Conservation (phyloP, 129 eudicot genomes). For the carrot (Daucus carota) region DNA sequence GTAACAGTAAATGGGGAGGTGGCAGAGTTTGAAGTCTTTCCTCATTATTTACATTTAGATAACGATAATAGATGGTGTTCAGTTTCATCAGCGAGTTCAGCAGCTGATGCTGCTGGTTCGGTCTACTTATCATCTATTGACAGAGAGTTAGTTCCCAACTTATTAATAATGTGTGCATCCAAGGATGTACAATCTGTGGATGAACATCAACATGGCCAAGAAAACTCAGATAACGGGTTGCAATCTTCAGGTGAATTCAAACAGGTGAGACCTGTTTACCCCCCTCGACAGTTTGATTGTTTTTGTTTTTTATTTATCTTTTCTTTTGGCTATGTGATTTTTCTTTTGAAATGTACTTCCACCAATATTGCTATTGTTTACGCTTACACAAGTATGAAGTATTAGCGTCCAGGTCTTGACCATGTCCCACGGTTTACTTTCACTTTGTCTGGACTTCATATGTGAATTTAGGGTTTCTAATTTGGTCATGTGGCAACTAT, state of each 20-base stretch:
- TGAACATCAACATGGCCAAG: constrained; percentile 31
- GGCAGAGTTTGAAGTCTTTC: constrained; percentile 79
- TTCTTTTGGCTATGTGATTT: neutral
- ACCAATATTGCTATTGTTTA: too few relatives aligned
- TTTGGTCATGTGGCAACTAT: too few relatives aligned
- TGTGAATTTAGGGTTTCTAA: too few relatives aligned
- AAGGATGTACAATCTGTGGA: constrained; percentile 34
- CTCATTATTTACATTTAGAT: constrained; percentile 67
- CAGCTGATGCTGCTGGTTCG: constrained; percentile 96
- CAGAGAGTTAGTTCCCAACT: constrained; percentile 79
- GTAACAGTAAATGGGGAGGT: constrained; percentile 80
- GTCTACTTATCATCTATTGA: constrained; percentile 75
- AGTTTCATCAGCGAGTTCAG: constrained; percentile 82
- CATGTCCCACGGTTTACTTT: too few relatives aligned
- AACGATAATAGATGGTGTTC: constrained; percentile 80
- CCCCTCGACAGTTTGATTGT: neutral
- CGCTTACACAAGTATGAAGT: too few relatives aligned
- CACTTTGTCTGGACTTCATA: too few relatives aligned
- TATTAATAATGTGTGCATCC: constrained; percentile 73
- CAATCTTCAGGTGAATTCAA: constrained; percentile 44
- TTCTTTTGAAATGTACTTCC: too few relatives aligned
- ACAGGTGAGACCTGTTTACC: constrained; percentile 41
- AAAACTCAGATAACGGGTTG: constrained; percentile 43
- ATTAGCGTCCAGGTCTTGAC: too few relatives aligned
- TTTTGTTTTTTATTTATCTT: neutral